Conservation (phyloP, 176 grass and related monocot species). For the Cenchrus fungigraminus region DNA sequence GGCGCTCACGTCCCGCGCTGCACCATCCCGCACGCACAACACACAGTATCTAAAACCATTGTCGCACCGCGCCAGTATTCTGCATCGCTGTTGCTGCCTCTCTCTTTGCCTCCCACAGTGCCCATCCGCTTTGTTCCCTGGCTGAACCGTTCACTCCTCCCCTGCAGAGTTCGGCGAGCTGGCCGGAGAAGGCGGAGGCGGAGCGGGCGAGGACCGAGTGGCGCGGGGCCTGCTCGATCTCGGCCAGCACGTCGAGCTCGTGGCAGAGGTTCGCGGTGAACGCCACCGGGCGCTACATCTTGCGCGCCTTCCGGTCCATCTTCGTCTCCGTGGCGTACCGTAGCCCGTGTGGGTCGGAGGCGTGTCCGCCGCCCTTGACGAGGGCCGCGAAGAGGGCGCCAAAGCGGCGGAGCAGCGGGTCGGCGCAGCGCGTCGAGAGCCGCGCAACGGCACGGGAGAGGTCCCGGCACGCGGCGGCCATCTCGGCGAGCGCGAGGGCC, state of each 20-base stretch:
- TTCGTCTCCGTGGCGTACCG: constrained; percentile 52
- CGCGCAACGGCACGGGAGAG: constrained; percentile 40
- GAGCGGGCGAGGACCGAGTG: neutral
- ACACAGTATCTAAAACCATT: no score
- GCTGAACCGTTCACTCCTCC: no score
- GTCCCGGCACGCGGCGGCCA: constrained; percentile 31
- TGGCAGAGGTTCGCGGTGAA: constrained; percentile 53
- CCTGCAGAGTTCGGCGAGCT: no score
- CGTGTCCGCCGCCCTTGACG: neutral
- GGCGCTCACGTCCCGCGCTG: no score
- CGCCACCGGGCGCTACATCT: constrained; percentile 74
- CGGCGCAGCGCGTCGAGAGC: constrained; percentile 50
- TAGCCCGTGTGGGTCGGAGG: constrained; percentile 52
- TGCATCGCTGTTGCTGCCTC: no score
- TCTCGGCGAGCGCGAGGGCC: constrained; percentile 58
- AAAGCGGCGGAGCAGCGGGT: constrained; percentile 70
- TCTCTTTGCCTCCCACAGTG: no score
- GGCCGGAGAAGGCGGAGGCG: no score
- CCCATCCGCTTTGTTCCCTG: no score
- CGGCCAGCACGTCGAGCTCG: constrained; percentile 75
- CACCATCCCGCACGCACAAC: no score
- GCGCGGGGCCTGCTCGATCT: constrained; percentile 66
- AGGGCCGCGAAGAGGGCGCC: constrained; percentile 53
- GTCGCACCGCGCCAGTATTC: no score
- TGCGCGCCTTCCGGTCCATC: constrained; percentile 82